Conservation (phyloP, 495 filamentous ascomycete species). For the Hypomontagnella submonticulosa region DNA sequence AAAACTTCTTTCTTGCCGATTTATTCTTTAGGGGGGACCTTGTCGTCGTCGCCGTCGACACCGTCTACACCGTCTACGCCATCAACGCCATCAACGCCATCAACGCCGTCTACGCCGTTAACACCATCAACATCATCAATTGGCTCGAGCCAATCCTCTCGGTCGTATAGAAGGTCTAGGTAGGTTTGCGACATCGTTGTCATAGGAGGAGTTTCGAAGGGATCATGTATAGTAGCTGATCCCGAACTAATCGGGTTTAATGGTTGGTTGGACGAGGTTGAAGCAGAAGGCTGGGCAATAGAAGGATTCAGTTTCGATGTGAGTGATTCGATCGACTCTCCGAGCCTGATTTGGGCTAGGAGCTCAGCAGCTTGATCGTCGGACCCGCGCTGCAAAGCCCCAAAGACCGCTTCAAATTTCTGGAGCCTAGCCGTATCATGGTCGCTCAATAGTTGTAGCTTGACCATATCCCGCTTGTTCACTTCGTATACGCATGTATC, state of each 20-base stretch:
- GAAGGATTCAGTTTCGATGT: slow-evolving; percentile 8
- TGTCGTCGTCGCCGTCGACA: no score
- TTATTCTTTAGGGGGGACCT: no score
- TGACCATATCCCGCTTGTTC: slow-evolving; percentile 36
- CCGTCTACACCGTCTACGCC: no score
- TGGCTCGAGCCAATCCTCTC: slow-evolving; percentile 26
- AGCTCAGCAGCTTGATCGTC: slow-evolving; percentile 22
- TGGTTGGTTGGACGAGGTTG: background rate
- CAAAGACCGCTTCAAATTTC: slow-evolving; percentile 21
- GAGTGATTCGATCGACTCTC: slow-evolving; percentile 21
- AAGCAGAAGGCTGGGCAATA: background rate
- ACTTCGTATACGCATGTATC: slow-evolving; percentile 38
- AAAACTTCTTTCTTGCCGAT: no score
- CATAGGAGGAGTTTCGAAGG: background rate
- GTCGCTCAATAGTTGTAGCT: slow-evolving; percentile 34
- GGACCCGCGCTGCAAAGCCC: slow-evolving; percentile 23
- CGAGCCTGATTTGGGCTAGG: slow-evolving; percentile 24
- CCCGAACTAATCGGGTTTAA: background rate
- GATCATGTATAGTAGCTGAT: background rate
- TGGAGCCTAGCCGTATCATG: slow-evolving; percentile 29
- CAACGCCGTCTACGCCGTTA: background rate
- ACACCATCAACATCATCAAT: slow-evolving; percentile 6
- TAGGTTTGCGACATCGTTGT: slow-evolving; percentile 7
- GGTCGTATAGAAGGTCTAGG: slow-evolving; percentile 28
- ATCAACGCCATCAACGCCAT: no score